Conservation (phyloP, 768 basidiomycete species). For the Lactarius vividus region DNA sequence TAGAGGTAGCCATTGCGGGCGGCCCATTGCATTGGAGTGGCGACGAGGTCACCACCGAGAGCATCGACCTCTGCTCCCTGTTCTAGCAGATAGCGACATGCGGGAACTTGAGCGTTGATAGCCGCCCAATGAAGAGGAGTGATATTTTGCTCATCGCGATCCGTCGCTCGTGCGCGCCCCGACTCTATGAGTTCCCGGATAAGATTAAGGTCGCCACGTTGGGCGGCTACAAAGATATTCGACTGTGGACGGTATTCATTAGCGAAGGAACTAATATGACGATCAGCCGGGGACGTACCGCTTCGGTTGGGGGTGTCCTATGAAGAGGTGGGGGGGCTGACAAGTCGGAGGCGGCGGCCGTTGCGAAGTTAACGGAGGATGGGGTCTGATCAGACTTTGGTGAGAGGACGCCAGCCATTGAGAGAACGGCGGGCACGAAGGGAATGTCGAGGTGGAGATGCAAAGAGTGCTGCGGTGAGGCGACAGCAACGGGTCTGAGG, state of each 20-base stretch:
- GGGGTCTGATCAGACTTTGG: conserved; percentile 51
- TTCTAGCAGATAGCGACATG: conserved; percentile 84
- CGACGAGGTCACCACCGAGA: conserved; percentile 88
- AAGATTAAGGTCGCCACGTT: conserved; percentile 73
- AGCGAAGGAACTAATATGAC: background rate
- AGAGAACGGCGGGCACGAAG: background rate
- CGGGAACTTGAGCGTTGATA: conserved; percentile 91
- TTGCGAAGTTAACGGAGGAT: conserved; percentile 40
- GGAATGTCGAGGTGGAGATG: background rate
- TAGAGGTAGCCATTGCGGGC: conserved; percentile 96
- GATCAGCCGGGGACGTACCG: conserved; percentile 3
- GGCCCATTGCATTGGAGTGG: conserved; percentile 98
- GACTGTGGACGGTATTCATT: conserved; percentile 36
- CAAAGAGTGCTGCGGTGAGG: background rate
- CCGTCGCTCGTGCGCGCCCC: conserved; percentile 66
- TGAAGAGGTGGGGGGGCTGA: conserved; percentile 30
- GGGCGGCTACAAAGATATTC: conserved; percentile 81
- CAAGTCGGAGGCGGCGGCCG: conserved; percentile 45
- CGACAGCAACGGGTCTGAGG: background rate
- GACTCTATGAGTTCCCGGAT: conserved; percentile 68
- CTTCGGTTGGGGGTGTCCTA: background rate
- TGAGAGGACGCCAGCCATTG: conserved; percentile 37
- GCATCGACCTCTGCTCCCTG: conserved; percentile 95
- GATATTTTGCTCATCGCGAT: conserved; percentile 87
- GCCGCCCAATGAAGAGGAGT: conserved; percentile 98